Evolutionary conservation across 805 yeast genomes (phyloP), one percentile per base, ranked within the genome.

Genomic region (Kregervanrija pseudodelftensis): DNA sequence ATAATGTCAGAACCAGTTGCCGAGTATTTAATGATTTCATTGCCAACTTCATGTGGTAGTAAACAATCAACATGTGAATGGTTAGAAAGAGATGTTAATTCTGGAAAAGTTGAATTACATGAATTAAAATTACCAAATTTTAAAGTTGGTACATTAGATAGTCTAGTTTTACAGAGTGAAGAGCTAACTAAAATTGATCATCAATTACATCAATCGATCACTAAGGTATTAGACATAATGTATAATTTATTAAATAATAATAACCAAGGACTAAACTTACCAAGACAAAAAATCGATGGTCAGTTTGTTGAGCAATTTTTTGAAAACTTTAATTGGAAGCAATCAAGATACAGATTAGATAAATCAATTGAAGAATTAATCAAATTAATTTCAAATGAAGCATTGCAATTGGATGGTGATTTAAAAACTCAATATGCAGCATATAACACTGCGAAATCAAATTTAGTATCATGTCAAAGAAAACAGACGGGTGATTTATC

Each of bases 61-160:
- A 50, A 50, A 33, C 61, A 57, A 54, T 67, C 64, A 45, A 61
- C 51, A 49, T 17, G 44, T 3, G 46, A 65, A 14, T 82, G 83
- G 80, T 65, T 86, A 47, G 78, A 80, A 51, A 63, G 72, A 42
- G 62, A 68, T 30, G 66, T 83, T 47, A 66, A 75, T 48, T 76
- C 72, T 16, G 90, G 89, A 15, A 73, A 69, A 53, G 72, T 76
- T 36, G 80, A 77, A 40, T 70, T 86, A 32, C 63, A 72, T 43
- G 68, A 73, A 45, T 76, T 85, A 47, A 68, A 71, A 33, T 71
- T 89, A 42, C 98, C 98, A 8, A 79, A 74, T 49, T 91, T 93
- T 66, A 91, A 93, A 64, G 87, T 93, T 50, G 97, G 97, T 30
- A 90, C 98, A 11, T 75, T 93, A 59, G 99, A 93, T 65, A 82